phyloP scores from a whole-genome alignment of 257 asterid genomes.

The Galeopsis tetrahit region DNA sequence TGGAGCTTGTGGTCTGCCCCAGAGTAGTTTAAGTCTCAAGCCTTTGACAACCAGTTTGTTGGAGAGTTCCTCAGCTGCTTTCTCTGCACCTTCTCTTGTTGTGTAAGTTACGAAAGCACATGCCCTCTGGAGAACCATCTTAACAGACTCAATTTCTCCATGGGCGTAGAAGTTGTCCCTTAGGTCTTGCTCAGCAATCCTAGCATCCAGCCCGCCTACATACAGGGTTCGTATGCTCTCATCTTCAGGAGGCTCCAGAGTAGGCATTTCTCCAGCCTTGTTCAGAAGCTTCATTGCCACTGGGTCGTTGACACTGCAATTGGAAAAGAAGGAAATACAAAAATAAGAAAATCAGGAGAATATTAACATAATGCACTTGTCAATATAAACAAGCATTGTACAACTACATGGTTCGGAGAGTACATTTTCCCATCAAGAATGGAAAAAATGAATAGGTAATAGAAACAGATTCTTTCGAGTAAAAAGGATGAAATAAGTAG shows the following conservation, averaged over 20 bases:
- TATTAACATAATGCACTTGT: background rate
- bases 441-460: background rate
- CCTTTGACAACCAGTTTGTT: constrained; percentile 92
- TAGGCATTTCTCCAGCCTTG: constrained; percentile 99
- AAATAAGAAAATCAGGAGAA: background rate
- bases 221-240: constrained; percentile 93
- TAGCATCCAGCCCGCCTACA: constrained; percentile 92
- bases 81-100: constrained; percentile 94
- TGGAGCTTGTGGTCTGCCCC: constrained; percentile 94
- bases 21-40: constrained; percentile 81
- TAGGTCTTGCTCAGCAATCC: constrained; percentile 83
- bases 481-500: background rate
- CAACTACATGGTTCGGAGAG: background rate
- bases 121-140: constrained; percentile 87
- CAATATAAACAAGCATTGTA: background rate
- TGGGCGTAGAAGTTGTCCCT: constrained; percentile 91
- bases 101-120: constrained; percentile 97
- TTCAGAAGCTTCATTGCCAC: constrained; percentile 89
- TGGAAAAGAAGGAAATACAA: constrained; percentile 1
- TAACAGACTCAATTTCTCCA: constrained; percentile 93
- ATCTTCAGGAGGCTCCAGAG: constrained; percentile 95
- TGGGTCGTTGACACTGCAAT: constrained; percentile 86
- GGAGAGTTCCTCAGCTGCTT: constrained; percentile 93
- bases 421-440: background rate
- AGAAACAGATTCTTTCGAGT: background rate